phyloP scores from a whole-genome alignment of 2,329 filamentous ascomycete genomes.

The Sphaerulina populicola region DNA sequence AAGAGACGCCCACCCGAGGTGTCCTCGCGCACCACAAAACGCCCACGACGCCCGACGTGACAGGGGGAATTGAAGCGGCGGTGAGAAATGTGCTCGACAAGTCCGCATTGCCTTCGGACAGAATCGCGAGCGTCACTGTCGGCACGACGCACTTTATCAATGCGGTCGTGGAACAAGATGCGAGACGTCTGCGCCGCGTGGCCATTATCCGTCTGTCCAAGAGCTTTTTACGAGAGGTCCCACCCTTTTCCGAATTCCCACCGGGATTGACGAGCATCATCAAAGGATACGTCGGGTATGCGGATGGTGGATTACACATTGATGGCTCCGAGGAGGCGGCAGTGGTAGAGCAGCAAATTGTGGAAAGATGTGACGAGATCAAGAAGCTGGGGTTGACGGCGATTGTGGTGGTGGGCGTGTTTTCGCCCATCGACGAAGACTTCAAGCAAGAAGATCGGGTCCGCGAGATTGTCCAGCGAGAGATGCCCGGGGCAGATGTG shows the following conservation, averaged over 20 bases:
- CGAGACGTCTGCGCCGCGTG: constrained; percentile 43
- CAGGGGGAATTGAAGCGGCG: constrained; percentile 36
- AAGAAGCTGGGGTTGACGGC: constrained; percentile 39
- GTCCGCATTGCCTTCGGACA: constrained; percentile 28
- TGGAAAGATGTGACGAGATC: constrained; percentile 39
- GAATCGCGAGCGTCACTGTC: constrained; percentile 40
- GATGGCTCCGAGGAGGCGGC: constrained; percentile 38
- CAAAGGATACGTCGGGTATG: constrained; percentile 33
- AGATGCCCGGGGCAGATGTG: constrained; percentile 43
- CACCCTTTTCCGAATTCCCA: constrained; percentile 29
- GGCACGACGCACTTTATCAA: constrained; percentile 43
- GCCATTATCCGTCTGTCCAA: constrained; percentile 42
- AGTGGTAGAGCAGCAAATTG: constrained; percentile 40
- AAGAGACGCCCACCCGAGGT: constrained; percentile 23
- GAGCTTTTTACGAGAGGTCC: constrained; percentile 29
- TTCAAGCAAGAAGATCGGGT: constrained; percentile 47
- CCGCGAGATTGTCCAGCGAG: constrained; percentile 41
- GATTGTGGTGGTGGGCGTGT: constrained; percentile 51
- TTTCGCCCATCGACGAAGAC: constrained; percentile 50
- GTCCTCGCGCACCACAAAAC: constrained; percentile 34
- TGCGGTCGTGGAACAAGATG: constrained; percentile 34
- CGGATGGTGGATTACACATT: constrained; percentile 45
- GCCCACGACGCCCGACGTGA: constrained; percentile 37
- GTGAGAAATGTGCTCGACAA: constrained; percentile 33
- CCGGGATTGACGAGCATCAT: constrained; percentile 28